Evolutionary conservation across 2,329 filamentous ascomycete genomes (phyloP).

Genomic region (Alternaria conjuncta): DNA sequence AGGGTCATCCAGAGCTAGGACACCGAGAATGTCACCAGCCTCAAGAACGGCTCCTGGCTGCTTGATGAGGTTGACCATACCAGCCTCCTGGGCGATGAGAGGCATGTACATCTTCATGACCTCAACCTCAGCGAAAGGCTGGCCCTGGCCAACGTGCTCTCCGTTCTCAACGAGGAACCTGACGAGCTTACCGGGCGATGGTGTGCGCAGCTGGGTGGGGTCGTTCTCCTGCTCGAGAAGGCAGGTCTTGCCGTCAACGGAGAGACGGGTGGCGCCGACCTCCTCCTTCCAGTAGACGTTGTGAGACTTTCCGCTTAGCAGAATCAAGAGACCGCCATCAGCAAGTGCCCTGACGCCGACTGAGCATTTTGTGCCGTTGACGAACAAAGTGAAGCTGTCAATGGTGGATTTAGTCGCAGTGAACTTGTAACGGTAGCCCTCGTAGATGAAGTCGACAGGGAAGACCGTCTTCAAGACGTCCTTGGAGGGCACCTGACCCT

Average conservation of each 20-base stretch:
- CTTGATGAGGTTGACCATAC: constrained; percentile 97
- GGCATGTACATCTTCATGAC: constrained; percentile 99
- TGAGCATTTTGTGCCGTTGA: constrained; percentile 96
- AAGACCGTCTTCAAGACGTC: constrained; percentile 98
- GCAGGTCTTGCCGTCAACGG: constrained; percentile 97
- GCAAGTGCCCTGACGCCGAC: constrained; percentile 91
- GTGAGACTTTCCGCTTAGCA: constrained; percentile 91
- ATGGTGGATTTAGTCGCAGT: constrained; percentile 90
- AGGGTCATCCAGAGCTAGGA: constrained; percentile 92
- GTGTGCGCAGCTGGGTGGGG: constrained; percentile 92
- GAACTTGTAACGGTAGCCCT: constrained; percentile 96
- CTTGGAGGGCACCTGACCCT: constrained; percentile 96
- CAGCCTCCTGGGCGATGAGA: constrained; percentile 90
- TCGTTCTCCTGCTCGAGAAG: constrained; percentile 98
- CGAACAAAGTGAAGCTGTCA: constrained; percentile 97
- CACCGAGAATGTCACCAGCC: constrained; percentile 97
- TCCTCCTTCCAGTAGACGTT: constrained; percentile 99
- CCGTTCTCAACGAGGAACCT: constrained; percentile 98
- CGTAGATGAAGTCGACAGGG: constrained; percentile 98
- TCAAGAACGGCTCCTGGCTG: constrained; percentile 97
- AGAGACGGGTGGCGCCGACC: constrained; percentile 91
- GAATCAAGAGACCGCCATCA: constrained; percentile 89
- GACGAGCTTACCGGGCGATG: constrained; percentile 95
- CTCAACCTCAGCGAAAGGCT: constrained; percentile 95
- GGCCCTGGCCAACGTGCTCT: constrained; percentile 87